Percentiles rank a stretch among this genome's conserved stretches.
These are phyloP conservation scores for Aspergillus cejpii DNA, from an alignment of 2,329 filamentous ascomycete species.

Conservation along the genomic window DNA sequence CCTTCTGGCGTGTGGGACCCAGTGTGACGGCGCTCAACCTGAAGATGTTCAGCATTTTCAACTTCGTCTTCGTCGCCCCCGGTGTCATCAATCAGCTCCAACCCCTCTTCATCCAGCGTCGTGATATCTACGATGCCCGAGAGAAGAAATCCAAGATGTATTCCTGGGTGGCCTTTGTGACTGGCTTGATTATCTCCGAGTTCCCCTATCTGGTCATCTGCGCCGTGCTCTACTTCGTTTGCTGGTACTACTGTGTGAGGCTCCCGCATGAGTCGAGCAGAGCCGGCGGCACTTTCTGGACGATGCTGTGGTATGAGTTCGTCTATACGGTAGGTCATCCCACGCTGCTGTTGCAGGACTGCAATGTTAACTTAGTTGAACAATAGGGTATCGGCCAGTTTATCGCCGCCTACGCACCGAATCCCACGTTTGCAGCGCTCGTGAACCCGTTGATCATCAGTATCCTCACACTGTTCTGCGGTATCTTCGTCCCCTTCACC, in stretches of 20 bases:
- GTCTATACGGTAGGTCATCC: slow-evolving; percentile 49
- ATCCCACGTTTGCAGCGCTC: slow-evolving; percentile 63
- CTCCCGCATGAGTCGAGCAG: slow-evolving; percentile 51
- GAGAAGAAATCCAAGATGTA: slow-evolving; percentile 66
- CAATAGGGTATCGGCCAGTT: slow-evolving; percentile 64
- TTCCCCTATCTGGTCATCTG: slow-evolving; percentile 59
- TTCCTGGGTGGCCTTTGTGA: slow-evolving; percentile 63
- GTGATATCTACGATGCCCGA: slow-evolving; percentile 58
- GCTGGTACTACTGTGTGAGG: slow-evolving; percentile 67
- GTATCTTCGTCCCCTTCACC: slow-evolving; percentile 59
- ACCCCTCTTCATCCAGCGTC: slow-evolving; percentile 60
- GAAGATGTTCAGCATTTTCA: slow-evolving; percentile 61
- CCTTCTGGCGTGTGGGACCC: slow-evolving; percentile 61
- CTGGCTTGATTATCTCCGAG: slow-evolving; percentile 60
- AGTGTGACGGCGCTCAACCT: slow-evolving; percentile 61
- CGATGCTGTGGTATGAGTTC: slow-evolving; percentile 66
- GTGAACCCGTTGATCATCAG: slow-evolving; percentile 70
- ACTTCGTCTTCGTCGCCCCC: slow-evolving; percentile 49
- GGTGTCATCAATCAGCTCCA: slow-evolving; percentile 45
- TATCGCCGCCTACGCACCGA: slow-evolving; percentile 67
- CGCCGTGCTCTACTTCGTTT: slow-evolving; percentile 57
- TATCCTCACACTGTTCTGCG: slow-evolving; percentile 64
- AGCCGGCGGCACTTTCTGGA: slow-evolving; percentile 53
- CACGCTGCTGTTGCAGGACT: background rate
- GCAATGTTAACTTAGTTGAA: background rate